These are phyloP conservation scores for Colletotrichum sp. DNA, from an alignment of 2,329 filamentous ascomycete genomes.

Conservation along the genomic window DNA sequence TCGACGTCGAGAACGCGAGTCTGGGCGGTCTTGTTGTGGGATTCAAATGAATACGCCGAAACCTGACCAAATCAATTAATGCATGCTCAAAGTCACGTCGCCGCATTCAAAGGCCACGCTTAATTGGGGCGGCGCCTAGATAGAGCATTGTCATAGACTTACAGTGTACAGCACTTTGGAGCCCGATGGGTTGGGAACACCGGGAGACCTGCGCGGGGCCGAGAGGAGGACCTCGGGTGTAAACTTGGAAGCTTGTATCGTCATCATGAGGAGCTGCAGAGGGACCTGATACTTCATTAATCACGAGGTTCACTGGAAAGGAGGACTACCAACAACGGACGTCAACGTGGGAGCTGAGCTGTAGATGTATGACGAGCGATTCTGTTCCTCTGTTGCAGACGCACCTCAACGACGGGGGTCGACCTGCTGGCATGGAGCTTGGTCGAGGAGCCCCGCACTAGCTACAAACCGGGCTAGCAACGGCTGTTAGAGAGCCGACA, in stretches of 20 bases:
- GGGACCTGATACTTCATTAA: neutral
- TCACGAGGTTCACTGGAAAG: neutral
- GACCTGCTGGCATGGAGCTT: constrained; percentile 13
- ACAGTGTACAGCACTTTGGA: constrained; percentile 69
- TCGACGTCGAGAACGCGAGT: constrained; percentile 74
- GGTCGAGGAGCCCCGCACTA: constrained; percentile 19
- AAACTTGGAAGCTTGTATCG: constrained; percentile 72
- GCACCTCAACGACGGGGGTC: neutral
- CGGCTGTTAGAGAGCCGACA: constrained; percentile 10
- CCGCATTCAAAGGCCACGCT: neutral
- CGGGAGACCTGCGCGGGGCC: constrained; percentile 74
- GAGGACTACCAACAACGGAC: neutral
- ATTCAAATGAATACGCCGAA: constrained; percentile 80
- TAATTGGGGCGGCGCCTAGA: neutral
- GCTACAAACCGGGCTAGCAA: constrained; percentile 13
- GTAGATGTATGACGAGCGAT: neutral
- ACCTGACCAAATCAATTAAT: constrained; percentile 41
- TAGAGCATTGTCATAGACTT: constrained; percentile 20
- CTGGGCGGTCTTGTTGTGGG: constrained; percentile 71
- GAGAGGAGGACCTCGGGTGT: constrained; percentile 79
- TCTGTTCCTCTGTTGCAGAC: neutral
- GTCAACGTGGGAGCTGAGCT: neutral
- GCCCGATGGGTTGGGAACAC: constrained; percentile 71
- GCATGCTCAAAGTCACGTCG: neutral
- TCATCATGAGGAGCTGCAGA: constrained; percentile 55